Evolutionary conservation across 129 eudicot species (phyloP), one percentile per base, ranked within the genome.

Genomic region (Centrapalus pauciflorus): DNA sequence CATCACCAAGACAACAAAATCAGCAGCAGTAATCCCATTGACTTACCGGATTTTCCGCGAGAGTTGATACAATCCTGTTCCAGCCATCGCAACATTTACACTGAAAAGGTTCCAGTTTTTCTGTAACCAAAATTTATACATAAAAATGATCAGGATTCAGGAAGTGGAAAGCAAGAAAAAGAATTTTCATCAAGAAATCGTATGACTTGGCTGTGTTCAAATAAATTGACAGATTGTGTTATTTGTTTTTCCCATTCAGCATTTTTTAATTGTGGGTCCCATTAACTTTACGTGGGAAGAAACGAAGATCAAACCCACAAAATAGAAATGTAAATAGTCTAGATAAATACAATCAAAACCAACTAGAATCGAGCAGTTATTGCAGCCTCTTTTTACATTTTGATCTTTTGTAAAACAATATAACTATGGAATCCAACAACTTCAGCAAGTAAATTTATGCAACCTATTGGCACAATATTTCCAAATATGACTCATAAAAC

Each of bases 41-140:
- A 73, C 85, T 83, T 63, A 93, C 96, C 81, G 64, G 62, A 93
- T 86, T 64, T 93, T 93, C 35, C 99, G 72, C 38, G 91, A 66
- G 58, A 93, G 92, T 71, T 93, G 99, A 75, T 86, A 93, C 56
- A 93, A 58, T 59, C 99, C 99, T 21, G 99, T 93, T 57, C 87
- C 92, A 38, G 95, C 95, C 99, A 93, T 88, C 2, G 96, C 99
- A 24, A 93, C 80, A 69, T 89, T 93, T 59, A 93, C 99, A 55
- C 96, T 89, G 51, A 93, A 86, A 60, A 93, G 96, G 70, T 93
- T 93, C 99, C 99, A 93, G 81, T 93, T 93, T 62, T 93, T 93
- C 99, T 93, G 96, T 80, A 84, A 70, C 40, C 43, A 66, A 69
- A 5, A 49, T 61, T 4, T 51, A 72, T 41, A 10, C 2, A 79